Base-by-base conservation (phyloP, 768 basidiomycete genomes). In the Calvatia gigantea region DNA sequence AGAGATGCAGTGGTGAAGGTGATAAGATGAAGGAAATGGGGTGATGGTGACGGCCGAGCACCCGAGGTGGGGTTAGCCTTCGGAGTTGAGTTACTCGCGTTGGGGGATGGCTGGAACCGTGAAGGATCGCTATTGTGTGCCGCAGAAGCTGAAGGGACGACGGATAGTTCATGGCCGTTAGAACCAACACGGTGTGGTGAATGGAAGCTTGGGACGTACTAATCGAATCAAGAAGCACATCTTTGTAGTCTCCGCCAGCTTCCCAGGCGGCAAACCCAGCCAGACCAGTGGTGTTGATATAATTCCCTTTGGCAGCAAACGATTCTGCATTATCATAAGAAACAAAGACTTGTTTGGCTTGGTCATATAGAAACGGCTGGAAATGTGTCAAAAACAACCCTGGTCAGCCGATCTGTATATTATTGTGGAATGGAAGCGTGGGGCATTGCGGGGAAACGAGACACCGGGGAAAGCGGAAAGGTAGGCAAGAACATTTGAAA, bases 191-290 rank as follows among this genome's bases (percentile, higher is more conserved):
- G n/a, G 14, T 23, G 28, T 43, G 25, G 44, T n/a, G 11, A 6
- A 25, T 21, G 32, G 29, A 49, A 43, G 57, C 21, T 43, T 37
- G 49, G 42, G 59, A 67, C 71, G 56, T 61, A 73, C 77, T 64
- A 41, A 89, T 85, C 4, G 87, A 73, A 65, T 87, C 74, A 3
- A 89, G 70, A 41, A 90, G 71, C 17, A 79, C 74, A 61, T 88
- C 75, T n/a, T 82, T 59, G 47, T 69, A 75, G 64, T 89, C 89
- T 3, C 85, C 85, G 28, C 80, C 85, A 43, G 84, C 78, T 64
- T 89, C 84, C 87, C 87, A 89, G 69, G 86, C 80, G 1, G 82
- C 71, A 66, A 89, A 89, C 3, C 88, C 89, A 55, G 70, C 73
- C n/a, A 91, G 68, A 5, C 78, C 79, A 9, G 67, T 67, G 12